Conservation (phyloP, 331 rosid species). For the Quercus tomentella region DNA sequence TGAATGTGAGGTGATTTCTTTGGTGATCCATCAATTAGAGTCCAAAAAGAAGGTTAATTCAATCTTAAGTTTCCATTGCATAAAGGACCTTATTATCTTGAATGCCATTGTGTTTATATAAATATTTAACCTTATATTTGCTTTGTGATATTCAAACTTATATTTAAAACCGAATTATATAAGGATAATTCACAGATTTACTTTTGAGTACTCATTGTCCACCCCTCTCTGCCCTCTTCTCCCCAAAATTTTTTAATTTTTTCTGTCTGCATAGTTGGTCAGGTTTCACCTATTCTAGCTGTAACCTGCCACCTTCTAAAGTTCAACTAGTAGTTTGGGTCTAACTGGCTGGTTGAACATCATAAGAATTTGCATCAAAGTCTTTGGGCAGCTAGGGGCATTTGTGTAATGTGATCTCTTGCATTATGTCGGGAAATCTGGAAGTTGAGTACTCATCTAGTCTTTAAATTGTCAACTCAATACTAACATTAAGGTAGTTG, state of each 20-base stretch:
- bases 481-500: neutral
- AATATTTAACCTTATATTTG: neutral
- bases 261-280: neutral
- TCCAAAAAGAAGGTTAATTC: neutral
- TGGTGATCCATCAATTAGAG: neutral
- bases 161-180: neutral
- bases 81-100: neutral
- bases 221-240: too few relatives aligned
- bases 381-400: neutral
- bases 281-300: neutral
- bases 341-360: neutral
- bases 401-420: neutral
- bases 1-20: neutral
- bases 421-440: neutral
- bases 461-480: neutral
- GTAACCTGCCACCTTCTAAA: neutral
- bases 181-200: neutral
- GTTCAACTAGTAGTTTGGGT: neutral
- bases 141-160: neutral
- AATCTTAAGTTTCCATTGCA: neutral
- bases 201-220: neutral
- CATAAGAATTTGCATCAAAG: neutral
- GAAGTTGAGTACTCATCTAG: neutral
- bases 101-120: neutral
- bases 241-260: too few relatives aligned